Evolutionary conservation across 73 alveolate species (phyloP), one percentile per base, ranked within the genome.

Genomic region (Paramecium octaurelia): DNA sequence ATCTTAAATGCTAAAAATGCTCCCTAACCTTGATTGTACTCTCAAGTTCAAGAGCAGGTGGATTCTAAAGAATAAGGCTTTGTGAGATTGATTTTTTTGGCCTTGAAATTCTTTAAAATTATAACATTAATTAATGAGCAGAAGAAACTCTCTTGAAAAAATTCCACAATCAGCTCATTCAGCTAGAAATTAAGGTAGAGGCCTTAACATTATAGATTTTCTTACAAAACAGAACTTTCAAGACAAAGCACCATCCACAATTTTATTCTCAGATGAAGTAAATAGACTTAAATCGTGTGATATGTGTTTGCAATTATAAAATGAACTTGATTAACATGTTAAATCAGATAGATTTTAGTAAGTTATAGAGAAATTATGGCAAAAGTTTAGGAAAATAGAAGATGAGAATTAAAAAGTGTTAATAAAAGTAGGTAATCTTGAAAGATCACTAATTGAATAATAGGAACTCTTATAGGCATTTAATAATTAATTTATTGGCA

Each of bases 41-140:
- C 23, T 64, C 77, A 54, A 34, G 69, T 64, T 64, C 50, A 64
- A 14, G 9, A 4, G 0, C 20, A 11, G 77, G 21, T 14, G 27
- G 27, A 14, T 64, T 27, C 31, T 64, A 34, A 64, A 64, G 21
- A n/a, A 64, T 64, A 5, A 64, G 48, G 29, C 84, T 27, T 64
- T 64, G 27, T 64, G 84, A 64, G 8, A 64, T 27, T 10, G 84
- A 64, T 64, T 64, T 64, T 64, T 34, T 64, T 24, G 84, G 44
- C 48, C 84, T 23, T 34, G 84, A 64, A 64, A 27, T 64, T 64
- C 84, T 64, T 64, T 64, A 27, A 31, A 64, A 21, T 64, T 64
- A 64, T 64, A 64, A 64, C 84, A 64, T 64, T 31, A 64, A 31
- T 64, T 64, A 64, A 64, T 64, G 84, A 64, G 84, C 84, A 64